Percentiles rank a stretch among this genome's conserved stretches.
Conservation (phyloP, 495 filamentous ascomycete species). For the Neurospora cerealis region DNA sequence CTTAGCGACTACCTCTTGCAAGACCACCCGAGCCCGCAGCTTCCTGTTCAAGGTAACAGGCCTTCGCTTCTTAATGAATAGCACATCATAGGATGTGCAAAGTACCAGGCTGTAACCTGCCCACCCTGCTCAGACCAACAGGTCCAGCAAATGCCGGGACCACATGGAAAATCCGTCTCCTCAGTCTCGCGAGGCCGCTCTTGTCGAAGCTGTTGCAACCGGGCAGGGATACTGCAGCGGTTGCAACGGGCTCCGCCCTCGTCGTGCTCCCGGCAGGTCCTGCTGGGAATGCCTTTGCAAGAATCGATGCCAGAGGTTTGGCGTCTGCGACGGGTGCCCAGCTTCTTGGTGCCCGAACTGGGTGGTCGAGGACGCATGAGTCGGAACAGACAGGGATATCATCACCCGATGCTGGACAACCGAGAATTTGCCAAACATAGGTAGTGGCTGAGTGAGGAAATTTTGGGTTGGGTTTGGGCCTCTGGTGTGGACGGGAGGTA, state of each 20-base stretch:
- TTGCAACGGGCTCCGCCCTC: background rate
- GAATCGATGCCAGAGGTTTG: background rate
- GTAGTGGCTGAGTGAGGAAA: no score
- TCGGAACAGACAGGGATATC: no score
- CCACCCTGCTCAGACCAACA: background rate
- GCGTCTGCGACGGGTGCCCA: background rate
- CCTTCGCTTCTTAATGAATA: no score
- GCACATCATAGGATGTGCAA: no score
- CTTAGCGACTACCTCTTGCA: no score
- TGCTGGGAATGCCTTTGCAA: background rate
- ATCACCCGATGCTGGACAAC: no score
- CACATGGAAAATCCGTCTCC: background rate
- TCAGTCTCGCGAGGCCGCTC: background rate
- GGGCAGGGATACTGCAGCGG: background rate
- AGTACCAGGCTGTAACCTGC: background rate
- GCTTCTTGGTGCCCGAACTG: background rate
- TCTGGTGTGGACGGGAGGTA: no score
- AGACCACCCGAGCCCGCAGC: no score
- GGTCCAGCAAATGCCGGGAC: background rate
- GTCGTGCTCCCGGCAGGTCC: background rate
- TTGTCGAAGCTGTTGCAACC: background rate
- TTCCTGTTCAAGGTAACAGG: no score
- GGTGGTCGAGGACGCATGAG: no score
- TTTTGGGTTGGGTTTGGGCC: no score
- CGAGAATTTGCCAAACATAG: no score